These are phyloP conservation scores for Calonectria hawksworthii DNA, from an alignment of 2,329 filamentous ascomycete species.

Conservation along the genomic window DNA sequence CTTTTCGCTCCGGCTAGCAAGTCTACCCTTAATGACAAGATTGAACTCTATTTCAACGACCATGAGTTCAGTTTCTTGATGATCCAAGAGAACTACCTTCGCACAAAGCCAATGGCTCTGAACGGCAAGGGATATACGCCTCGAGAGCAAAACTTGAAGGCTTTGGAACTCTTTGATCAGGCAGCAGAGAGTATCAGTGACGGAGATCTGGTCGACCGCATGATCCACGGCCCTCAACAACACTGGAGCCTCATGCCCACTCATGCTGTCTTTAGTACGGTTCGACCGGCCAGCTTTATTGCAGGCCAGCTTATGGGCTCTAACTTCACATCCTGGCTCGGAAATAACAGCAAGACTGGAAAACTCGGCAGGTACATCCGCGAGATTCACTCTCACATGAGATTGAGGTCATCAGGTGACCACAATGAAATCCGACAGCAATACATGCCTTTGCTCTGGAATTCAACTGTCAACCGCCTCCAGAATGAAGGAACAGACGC, in stretches of 20 bases:
- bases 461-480: constrained; percentile 80
- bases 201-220: constrained; percentile 93
- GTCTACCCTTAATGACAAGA: constrained; percentile 94
- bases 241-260: constrained; percentile 99
- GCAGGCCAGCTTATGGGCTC: constrained; percentile 83
- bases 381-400: constrained; percentile 98
- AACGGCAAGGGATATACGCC: constrained; percentile 68
- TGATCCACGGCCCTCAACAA: constrained; percentile 98
- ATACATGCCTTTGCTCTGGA: constrained; percentile 91
- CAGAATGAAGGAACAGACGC: constrained; percentile 85
- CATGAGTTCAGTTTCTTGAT: constrained; percentile 98
- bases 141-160: constrained; percentile 81
- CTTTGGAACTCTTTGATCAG: constrained; percentile 87
- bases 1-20: constrained; percentile 89
- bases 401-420: constrained; percentile 89
- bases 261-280: constrained; percentile 95
- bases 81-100: constrained; percentile 98
- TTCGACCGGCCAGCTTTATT: constrained; percentile 89
- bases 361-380: constrained; percentile 86
- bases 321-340: constrained; percentile 91
- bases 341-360: constrained; percentile 90
- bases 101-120: constrained; percentile 79
- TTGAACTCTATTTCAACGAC: constrained; percentile 99
- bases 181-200: constrained; percentile 98
- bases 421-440: constrained; percentile 95